Evolutionary conservation across 2,329 filamentous ascomycete genomes (phyloP), one percentile per base, ranked within the genome.

Genomic region (Paraphoma chrysanthemicola): DNA sequence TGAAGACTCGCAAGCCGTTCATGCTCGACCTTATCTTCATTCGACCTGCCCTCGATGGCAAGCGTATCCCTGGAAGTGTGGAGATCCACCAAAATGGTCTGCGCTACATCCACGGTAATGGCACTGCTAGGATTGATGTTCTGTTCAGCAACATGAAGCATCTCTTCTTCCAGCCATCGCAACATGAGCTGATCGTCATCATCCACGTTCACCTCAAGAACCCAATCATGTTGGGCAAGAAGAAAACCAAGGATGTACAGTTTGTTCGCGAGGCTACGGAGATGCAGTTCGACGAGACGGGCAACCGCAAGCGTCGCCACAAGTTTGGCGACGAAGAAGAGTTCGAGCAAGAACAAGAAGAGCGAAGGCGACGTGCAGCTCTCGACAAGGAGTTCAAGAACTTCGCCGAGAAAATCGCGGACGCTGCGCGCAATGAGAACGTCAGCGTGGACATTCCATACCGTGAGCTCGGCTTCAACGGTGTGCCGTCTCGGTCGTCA

Each of bases 81-180:
- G 94, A 98, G 78, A 97, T 99, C 48, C 95, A 99, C 78, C 93
- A 98, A 72, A 99, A 99, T 70, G 95, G 95, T 93, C 90, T 99
- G 55, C 91, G 95, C 58, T 99, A 99, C 77, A 72, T 77, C 85
- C 94, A 80, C 91, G 92, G 50, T 87, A 91, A 51, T 81, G 96
- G 62, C 88, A 90, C 76, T 18, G 90, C 95, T 67, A 87, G 90
- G 68, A 92, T 99, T 47, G 95, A 99, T 70, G 88, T 99, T 51
- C 85, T 99, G 1, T 99, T 99, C 83, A 96, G 92, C 81, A 99
- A 99, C 80, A 92, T 99, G 76, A 96, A 96, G 78, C 95, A 99
- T 75, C 84, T 99, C 2, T 99, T 99, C 83, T 99, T 99, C 83
- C 95, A 99, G 77, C 95, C 96, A 29, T 98, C 93, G 71, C 90